phyloP scores from a whole-genome alignment of 257 asterid genomes.

The Linaria vulgaris region DNA sequence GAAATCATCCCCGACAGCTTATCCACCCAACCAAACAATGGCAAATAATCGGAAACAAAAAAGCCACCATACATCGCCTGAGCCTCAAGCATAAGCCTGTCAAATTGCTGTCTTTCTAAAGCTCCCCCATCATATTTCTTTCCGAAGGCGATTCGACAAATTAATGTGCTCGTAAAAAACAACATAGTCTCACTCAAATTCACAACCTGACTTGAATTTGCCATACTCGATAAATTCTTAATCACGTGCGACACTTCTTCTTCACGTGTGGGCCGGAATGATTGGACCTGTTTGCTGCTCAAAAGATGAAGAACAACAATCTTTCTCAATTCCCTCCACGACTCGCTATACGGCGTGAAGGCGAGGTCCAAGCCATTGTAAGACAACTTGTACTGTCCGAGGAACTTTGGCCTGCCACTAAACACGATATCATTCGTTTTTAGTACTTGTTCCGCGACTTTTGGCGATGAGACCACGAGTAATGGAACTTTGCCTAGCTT shows the following conservation, averaged over 20 bases:
- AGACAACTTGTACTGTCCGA: not conserved
- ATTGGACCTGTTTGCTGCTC: constrained; percentile 23
- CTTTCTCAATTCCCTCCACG: constrained; percentile 23
- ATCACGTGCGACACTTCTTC: constrained; percentile 16
- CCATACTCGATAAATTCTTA: not conserved
- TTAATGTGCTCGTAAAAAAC: constrained; percentile 17
- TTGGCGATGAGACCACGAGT: constrained; percentile 17
- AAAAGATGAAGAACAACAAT: constrained; percentile 19
- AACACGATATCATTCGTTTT: constrained; percentile 22
- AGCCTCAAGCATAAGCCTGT: constrained; percentile 22
- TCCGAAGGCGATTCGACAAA: constrained; percentile 22
- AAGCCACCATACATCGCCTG: constrained; percentile 24
- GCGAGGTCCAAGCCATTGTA: constrained; percentile 22
- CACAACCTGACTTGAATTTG: not conserved
- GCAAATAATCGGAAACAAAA: constrained; percentile 26
- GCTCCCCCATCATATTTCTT: constrained; percentile 1
- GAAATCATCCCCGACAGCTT: constrained; percentile 25
- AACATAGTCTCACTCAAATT: constrained; percentile 19
- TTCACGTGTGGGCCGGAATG: constrained; percentile 13
- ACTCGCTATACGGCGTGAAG: constrained; percentile 12
- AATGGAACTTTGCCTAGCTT: constrained; percentile 12
- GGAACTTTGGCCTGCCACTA: constrained; percentile 16
- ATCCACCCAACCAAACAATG: constrained; percentile 26
- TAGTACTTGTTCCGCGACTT: constrained; percentile 17
- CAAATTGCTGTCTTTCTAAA: constrained; percentile 3